Conservation (phyloP, 2,329 filamentous ascomycete genomes). For the Phaeosphaeria sp. region DNA sequence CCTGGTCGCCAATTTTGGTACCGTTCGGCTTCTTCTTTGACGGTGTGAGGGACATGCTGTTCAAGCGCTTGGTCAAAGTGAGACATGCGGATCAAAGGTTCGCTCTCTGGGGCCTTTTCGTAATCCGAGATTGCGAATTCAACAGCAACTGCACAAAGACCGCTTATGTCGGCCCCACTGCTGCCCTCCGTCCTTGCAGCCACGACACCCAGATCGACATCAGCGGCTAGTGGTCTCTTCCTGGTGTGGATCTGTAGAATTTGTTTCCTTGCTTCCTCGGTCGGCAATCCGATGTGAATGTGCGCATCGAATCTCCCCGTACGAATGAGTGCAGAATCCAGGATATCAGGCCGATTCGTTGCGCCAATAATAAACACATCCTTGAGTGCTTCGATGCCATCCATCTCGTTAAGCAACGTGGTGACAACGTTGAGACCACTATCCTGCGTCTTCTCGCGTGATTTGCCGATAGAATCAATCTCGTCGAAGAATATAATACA, state of each 20-base stretch:
- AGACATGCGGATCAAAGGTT: conserved; percentile 50
- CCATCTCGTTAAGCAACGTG: conserved; percentile 92
- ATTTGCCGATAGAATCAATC: conserved; percentile 81
- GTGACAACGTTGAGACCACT: conserved; percentile 82
- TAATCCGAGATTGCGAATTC: conserved; percentile 44
- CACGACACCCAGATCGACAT: conserved; percentile 70
- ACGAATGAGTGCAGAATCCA: conserved; percentile 85
- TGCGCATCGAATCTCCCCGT: conserved; percentile 85
- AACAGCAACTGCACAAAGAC: conserved; percentile 55
- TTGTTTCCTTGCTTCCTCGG: conserved; percentile 72
- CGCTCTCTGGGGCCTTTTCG: conserved; percentile 25
- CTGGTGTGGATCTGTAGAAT: conserved; percentile 74
- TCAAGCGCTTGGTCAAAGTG: conserved; percentile 55
- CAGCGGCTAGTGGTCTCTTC: conserved; percentile 64
- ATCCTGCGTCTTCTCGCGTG: conserved; percentile 57
- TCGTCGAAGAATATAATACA: conserved; percentile 98
- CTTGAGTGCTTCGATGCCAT: conserved; percentile 84
- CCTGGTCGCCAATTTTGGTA: conserved; percentile 51
- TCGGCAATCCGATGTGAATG: conserved; percentile 85
- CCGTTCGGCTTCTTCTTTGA: conserved; percentile 51
- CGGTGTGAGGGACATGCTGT: conserved; percentile 51
- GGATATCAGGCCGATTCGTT: conserved; percentile 85
- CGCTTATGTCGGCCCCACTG: conserved; percentile 83
- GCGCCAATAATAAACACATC: conserved; percentile 88
- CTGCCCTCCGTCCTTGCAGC: conserved; percentile 74